A percentile compares a stretch with the other conserved stretches of the same genome.
These are phyloP conservation scores for Papiliotrema terrestris DNA, from an alignment of 1,284 basidiomycete species.

Conservation along the genomic window DNA sequence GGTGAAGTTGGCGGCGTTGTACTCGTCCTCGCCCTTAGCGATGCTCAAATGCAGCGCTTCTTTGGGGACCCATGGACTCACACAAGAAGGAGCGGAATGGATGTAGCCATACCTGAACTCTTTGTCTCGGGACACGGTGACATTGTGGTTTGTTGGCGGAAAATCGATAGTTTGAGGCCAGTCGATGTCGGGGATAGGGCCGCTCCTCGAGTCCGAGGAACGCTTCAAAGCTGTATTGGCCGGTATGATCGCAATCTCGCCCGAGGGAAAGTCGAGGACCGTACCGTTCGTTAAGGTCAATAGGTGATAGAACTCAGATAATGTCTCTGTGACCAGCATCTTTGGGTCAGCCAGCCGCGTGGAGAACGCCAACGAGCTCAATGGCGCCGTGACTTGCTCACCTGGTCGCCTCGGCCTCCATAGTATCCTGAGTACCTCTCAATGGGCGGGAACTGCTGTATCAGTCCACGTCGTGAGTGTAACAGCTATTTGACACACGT, in stretches of 20 bases:
- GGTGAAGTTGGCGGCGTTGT: conserved; percentile 16
- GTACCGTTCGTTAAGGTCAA: conserved; percentile 16
- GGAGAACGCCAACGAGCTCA: no score
- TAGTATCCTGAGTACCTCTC: not conserved
- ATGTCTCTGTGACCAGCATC: conserved; percentile 14
- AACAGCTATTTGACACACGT: conserved; percentile 13
- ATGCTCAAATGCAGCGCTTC: not conserved
- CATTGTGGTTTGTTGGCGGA: not conserved
- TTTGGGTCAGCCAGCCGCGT: conserved; percentile 2
- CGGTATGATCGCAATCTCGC: not conserved
- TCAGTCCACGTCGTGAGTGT: not conserved
- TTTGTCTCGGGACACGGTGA: not conserved
- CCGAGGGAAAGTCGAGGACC: conserved; percentile 20
- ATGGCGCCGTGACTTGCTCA: not conserved
- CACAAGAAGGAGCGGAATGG: not conserved
- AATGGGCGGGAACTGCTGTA: conserved; percentile 17
- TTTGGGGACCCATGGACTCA: not conserved
- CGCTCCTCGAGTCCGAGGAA: no score
- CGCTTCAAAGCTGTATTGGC: no score
- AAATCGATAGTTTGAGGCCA: not conserved
- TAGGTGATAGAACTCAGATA: conserved; percentile 26
- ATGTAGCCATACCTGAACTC: not conserved
- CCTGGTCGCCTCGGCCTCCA: conserved; percentile 9
- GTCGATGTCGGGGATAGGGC: not conserved
- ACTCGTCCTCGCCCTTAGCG: conserved; percentile 15